phyloP scores from a whole-genome alignment of 73 alveolate genomes.

The Stentor roeselii region DNA sequence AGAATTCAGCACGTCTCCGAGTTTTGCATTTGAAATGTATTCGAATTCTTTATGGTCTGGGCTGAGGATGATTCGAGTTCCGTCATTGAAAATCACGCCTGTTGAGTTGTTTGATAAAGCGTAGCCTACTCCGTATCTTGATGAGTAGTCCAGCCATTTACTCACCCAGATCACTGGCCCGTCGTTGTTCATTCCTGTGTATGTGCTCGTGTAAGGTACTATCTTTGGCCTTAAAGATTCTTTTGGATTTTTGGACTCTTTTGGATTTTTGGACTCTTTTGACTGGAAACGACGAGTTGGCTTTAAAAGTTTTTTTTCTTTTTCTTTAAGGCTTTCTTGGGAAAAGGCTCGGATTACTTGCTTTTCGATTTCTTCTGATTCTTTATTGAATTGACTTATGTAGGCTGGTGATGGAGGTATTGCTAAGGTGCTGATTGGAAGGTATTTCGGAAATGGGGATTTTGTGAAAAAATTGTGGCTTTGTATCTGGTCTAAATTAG shows the following conservation, averaged over 20 bases:
- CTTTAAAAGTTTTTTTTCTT: no score
- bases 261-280: no score
- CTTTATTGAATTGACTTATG: no score
- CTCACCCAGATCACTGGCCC: constrained; percentile 68
- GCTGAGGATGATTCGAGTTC: constrained; percentile 58
- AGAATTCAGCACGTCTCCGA: constrained; percentile 21
- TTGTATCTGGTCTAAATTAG: constrained; percentile 40
- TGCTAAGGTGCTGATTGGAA: constrained; percentile 46
- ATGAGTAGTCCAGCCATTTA: constrained; percentile 72
- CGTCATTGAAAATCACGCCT: constrained; percentile 78
- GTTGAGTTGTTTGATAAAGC: constrained; percentile 61
- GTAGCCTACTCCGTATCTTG: constrained; percentile 84
- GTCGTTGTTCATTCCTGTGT: no score
- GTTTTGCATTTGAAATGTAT: constrained; percentile 68
- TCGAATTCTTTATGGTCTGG: constrained; percentile 64
- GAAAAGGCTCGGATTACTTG: no score
- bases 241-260: no score
- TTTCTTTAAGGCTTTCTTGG: no score
- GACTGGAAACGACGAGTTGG: no score
- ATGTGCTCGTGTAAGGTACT: no score
- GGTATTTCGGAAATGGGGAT: constrained; percentile 34
- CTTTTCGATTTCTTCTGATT: no score
- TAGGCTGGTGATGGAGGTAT: constrained; percentile 46
- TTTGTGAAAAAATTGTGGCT: constrained; percentile 50
- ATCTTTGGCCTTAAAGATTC: no score